phyloP scores from a whole-genome alignment of 2,329 filamentous ascomycete genomes.

The Orbilia blumenaviensis region DNA sequence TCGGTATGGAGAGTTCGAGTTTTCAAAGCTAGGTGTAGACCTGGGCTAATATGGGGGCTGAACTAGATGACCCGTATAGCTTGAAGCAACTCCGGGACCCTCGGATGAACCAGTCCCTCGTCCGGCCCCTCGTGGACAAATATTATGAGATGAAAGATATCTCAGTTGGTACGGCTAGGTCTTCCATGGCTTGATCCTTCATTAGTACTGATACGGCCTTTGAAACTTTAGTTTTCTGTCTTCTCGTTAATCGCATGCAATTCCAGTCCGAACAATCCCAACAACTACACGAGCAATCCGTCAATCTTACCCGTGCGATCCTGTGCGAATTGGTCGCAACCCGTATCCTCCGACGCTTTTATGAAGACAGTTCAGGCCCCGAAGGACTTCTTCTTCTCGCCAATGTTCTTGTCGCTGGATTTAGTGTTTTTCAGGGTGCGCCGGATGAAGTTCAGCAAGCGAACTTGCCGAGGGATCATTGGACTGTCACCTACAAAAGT shows the following conservation, averaged over 20 bases:
- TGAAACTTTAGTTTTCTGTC: conserved; percentile 72
- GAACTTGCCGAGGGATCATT: conserved; percentile 63
- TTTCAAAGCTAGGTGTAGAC: not conserved
- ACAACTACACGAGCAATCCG: conserved; percentile 79
- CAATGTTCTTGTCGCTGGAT: conserved; percentile 82
- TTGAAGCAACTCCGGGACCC: conserved; percentile 81
- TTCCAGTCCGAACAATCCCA: conserved; percentile 81
- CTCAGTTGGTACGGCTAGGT: conserved; percentile 70
- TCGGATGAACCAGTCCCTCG: conserved; percentile 80
- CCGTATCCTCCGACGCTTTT: conserved; percentile 78
- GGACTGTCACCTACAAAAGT: conserved; percentile 63
- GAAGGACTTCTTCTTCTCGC: conserved; percentile 77
- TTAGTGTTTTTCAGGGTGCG: conserved; percentile 85
- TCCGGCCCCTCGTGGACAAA: conserved; percentile 83
- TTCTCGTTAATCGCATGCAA: conserved; percentile 81
- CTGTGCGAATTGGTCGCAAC: conserved; percentile 83
- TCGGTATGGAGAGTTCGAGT: conserved; percentile 67
- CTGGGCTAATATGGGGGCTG: not conserved
- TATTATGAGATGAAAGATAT: conserved; percentile 81
- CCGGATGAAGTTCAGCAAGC: conserved; percentile 72
- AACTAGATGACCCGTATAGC: conserved; percentile 71
- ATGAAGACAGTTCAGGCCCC: conserved; percentile 77
- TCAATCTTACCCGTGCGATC: conserved; percentile 78
- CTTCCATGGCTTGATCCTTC: not conserved
- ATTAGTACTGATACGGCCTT: conserved; percentile 37